A percentile compares a stretch with the other conserved stretches of the same genome.
phyloP scores from a whole-genome alignment of 2,329 filamentous ascomycete genomes.

The Penicillium fuscoglaucum region DNA sequence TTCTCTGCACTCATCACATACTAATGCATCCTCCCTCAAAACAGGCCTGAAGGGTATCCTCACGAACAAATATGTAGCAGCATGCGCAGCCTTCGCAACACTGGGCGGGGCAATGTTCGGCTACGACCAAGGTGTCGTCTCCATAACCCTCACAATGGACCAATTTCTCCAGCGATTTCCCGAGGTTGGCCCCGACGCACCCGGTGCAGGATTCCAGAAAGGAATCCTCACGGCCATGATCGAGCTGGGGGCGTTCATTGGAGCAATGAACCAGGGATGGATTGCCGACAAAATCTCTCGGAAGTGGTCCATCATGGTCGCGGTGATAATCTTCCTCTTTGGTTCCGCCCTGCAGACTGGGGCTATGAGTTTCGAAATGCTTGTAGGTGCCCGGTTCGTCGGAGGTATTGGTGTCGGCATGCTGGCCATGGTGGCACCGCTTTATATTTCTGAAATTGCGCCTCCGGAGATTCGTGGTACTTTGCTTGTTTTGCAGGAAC shows the following conservation, averaged over 20 bases:
- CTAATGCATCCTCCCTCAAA: background rate
- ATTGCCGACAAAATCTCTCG: slow-evolving; percentile 54
- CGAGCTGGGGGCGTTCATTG: slow-evolving; percentile 51
- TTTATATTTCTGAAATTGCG: slow-evolving; percentile 38
- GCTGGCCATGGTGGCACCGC: slow-evolving; percentile 38
- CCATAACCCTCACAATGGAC: slow-evolving; percentile 52
- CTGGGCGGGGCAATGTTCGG: slow-evolving; percentile 52
- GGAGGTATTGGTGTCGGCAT: slow-evolving; percentile 41
- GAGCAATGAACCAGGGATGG: slow-evolving; percentile 48
- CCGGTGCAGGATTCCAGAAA: slow-evolving; percentile 41
- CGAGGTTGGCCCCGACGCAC: slow-evolving; percentile 41
- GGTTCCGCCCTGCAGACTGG: slow-evolving; percentile 54
- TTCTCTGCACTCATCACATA: background rate
- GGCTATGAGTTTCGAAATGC: slow-evolving; percentile 51
- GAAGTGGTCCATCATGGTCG: slow-evolving; percentile 53
- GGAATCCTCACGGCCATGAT: slow-evolving; percentile 55
- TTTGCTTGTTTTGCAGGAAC: slow-evolving; percentile 43
- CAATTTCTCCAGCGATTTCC: slow-evolving; percentile 50
- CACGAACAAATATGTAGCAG: slow-evolving; percentile 49
- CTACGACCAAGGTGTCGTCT: slow-evolving; percentile 47
- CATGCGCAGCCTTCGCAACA: slow-evolving; percentile 52
- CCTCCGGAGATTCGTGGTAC: slow-evolving; percentile 38
- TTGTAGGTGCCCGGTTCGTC: slow-evolving; percentile 47
- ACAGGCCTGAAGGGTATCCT: slow-evolving; percentile 48
- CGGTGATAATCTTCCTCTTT: slow-evolving; percentile 52